Evolutionary conservation across 2,329 filamentous ascomycete genomes (phyloP).

Genomic region (Ciborinia camelliae): DNA sequence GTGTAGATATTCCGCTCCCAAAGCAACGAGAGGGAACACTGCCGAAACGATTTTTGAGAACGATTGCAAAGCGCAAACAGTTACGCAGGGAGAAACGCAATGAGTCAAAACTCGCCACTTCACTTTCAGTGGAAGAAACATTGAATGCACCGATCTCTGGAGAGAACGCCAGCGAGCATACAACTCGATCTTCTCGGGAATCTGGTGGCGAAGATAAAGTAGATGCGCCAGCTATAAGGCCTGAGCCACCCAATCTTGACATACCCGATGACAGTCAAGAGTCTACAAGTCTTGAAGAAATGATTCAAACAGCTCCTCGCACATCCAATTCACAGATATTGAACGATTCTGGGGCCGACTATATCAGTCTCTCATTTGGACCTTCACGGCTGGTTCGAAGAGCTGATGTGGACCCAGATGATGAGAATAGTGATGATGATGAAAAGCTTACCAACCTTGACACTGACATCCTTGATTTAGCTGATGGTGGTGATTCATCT

Average conservation of each 20-base stretch:
- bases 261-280: background rate
- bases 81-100: background rate
- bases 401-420: background rate
- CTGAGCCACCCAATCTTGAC: background rate
- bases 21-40: background rate
- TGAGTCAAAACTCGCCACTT: background rate
- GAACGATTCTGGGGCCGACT: background rate
- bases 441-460: conserved; percentile 4
- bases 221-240: background rate
- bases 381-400: background rate
- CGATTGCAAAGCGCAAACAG: background rate
- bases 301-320: background rate
- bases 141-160: background rate
- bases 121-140: background rate
- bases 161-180: background rate
- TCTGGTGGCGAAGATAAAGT: background rate
- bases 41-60: background rate
- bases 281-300: conserved; percentile 4
- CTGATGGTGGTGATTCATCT: background rate
- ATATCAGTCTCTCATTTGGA: background rate
- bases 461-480: background rate
- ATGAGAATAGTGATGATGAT: background rate
- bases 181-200: too few relatives aligned
- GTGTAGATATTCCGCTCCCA: background rate
- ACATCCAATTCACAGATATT: background rate